These are phyloP conservation scores for Sarocladium brachiariae DNA, from an alignment of 2,329 filamentous ascomycete species.

Conservation along the genomic window DNA sequence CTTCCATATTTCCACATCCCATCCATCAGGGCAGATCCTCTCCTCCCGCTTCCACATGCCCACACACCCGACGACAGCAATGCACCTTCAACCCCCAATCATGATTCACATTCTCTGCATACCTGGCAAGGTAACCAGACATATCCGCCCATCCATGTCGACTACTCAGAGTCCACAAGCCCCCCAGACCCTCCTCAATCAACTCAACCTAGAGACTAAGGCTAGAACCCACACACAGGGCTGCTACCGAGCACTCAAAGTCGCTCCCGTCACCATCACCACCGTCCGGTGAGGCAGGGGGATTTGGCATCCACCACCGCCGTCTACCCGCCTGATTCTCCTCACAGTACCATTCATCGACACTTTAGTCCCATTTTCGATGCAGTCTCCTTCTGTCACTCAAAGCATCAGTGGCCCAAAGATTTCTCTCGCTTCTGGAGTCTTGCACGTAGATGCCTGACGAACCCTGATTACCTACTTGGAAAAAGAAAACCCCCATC, in stretches of 20 bases:
- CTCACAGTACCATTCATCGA: not conserved
- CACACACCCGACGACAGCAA: not conserved
- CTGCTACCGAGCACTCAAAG: not conserved
- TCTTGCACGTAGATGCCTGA: not conserved
- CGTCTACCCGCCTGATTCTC: not conserved
- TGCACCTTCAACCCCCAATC: not conserved
- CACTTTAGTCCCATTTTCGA: too few species aligned
- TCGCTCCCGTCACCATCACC: slow-evolving; percentile 1
- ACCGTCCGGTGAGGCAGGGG: slow-evolving; percentile 4
- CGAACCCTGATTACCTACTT: not conserved
- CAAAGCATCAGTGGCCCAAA: too few species aligned
- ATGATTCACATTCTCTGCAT: not conserved
- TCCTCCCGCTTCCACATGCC: not conserved
- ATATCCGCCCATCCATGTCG: slow-evolving; percentile 7
- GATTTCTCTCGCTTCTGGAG: not conserved
- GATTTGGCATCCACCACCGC: not conserved
- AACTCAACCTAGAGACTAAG: too few species aligned
- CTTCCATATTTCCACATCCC: not conserved
- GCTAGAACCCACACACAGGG: slow-evolving; percentile 6
- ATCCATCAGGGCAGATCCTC: not conserved
- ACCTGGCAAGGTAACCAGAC: not conserved
- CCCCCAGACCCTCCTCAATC: slow-evolving; percentile 4
- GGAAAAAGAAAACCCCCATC: not conserved
- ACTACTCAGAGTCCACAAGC: not conserved
- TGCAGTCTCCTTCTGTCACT: too few species aligned